These are phyloP conservation scores for Prunella vulgaris DNA, from an alignment of 257 asterid genomes.

Conservation along the genomic window DNA sequence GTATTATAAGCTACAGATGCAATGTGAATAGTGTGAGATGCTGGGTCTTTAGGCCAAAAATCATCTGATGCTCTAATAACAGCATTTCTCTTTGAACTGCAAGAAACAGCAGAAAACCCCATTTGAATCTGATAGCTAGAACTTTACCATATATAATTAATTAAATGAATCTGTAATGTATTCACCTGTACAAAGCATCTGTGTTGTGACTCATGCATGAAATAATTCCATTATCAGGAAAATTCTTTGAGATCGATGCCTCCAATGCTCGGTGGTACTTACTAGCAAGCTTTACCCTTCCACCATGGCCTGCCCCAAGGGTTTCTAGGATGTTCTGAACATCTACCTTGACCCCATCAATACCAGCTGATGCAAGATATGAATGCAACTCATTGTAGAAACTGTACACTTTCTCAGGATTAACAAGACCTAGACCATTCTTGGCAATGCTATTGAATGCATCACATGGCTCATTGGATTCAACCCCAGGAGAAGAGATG, in stretches of 20 bases:
- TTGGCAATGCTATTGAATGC: constrained; percentile 53
- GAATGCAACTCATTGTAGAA: constrained; percentile 78
- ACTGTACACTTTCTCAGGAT: constrained; percentile 66
- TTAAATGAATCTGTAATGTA: not conserved
- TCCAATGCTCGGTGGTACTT: constrained; percentile 85
- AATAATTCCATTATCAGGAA: constrained; percentile 83
- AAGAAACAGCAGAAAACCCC: not conserved
- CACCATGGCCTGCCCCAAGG: constrained; percentile 89
- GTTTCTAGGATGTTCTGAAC: constrained; percentile 88
- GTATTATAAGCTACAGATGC: constrained; percentile 95
- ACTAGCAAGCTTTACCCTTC: constrained; percentile 75
- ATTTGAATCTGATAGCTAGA: not conserved
- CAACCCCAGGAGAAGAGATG: constrained; percentile 66
- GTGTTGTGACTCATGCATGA: constrained; percentile 96
- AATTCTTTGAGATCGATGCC: constrained; percentile 68
- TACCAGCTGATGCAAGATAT: constrained; percentile 70
- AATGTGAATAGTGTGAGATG: constrained; percentile 92
- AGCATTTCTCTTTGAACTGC: constrained; percentile 68
- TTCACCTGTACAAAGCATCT: constrained; percentile 80
- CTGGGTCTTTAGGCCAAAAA: constrained; percentile 92
- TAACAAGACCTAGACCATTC: constrained; percentile 84
- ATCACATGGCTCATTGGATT: constrained; percentile 61
- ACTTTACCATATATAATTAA: not conserved
- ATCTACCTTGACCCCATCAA: constrained; percentile 80
- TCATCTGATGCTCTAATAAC: constrained; percentile 89